These are phyloP conservation scores for Moringa oleifera DNA, from an alignment of 345 rosid genomes.

Conservation along the genomic window DNA sequence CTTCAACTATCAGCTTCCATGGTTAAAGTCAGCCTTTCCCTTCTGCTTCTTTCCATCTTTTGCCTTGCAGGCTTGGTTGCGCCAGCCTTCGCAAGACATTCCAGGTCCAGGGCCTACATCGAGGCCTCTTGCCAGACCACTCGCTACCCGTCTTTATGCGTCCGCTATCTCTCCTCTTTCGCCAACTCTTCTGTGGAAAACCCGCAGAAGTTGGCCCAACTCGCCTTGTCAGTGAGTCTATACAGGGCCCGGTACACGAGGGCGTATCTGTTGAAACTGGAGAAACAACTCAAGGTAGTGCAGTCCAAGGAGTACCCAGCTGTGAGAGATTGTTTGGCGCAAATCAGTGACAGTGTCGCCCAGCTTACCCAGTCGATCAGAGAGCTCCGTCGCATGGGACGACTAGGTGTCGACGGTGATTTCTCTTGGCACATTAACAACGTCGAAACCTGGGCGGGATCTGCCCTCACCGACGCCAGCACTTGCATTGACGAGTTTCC, in stretches of 20 bases:
- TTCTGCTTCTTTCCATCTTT: slow-evolving; percentile 14
- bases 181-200: slow-evolving; percentile 31
- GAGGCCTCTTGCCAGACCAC: slow-evolving; percentile 50
- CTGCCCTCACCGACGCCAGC: slow-evolving; percentile 67
- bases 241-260: slow-evolving; percentile 44
- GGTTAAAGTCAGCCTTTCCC: slow-evolving; percentile 17
- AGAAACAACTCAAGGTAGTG: slow-evolving; percentile 26
- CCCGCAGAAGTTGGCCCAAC: slow-evolving; percentile 55
- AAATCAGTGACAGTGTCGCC: slow-evolving; percentile 43
- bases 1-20: slow-evolving; percentile 11
- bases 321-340: slow-evolving; percentile 58
- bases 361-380: slow-evolving; percentile 55
- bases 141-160: slow-evolving; percentile 49
- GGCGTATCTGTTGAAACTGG: slow-evolving; percentile 47
- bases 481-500: slow-evolving; percentile 52
- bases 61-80: slow-evolving; percentile 7
- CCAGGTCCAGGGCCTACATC: slow-evolving; percentile 27
- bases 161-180: slow-evolving; percentile 39
- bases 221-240: slow-evolving; percentile 60
- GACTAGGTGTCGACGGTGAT: slow-evolving; percentile 15
- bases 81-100: slow-evolving; percentile 11
- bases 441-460: slow-evolving; percentile 67
- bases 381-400: slow-evolving; percentile 44
- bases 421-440: slow-evolving; percentile 51
- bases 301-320: slow-evolving; percentile 39